These are phyloP conservation scores for Russula virescens DNA, from an alignment of 768 basidiomycete genomes.

Conservation along the genomic window DNA sequence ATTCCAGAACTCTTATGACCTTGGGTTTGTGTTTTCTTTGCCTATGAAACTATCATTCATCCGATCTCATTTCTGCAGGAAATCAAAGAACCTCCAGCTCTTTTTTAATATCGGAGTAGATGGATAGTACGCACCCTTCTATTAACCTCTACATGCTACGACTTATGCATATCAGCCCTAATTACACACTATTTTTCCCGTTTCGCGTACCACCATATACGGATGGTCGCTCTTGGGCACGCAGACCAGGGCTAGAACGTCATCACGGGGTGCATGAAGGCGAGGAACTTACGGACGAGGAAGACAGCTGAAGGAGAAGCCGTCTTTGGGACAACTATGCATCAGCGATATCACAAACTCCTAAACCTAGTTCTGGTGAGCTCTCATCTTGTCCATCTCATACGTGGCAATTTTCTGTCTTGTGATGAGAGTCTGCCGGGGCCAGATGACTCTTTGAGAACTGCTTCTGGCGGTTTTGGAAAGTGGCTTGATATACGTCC, in stretches of 20 bases:
- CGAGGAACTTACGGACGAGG: constrained; percentile 85
- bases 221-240: constrained; percentile 78
- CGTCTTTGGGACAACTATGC: not conserved
- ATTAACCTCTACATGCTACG: not conserved
- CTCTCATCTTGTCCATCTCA: constrained; percentile 17
- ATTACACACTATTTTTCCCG: constrained; percentile 77
- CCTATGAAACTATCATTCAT: not conserved
- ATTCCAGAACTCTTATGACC: constrained; percentile 89
- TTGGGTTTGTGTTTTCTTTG: constrained; percentile 50
- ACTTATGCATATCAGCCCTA: constrained; percentile 44
- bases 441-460: constrained; percentile 74
- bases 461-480: constrained; percentile 23
- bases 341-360: not conserved
- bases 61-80: constrained; percentile 31
- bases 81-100: constrained; percentile 61
- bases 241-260: constrained; percentile 54
- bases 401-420: constrained; percentile 6
- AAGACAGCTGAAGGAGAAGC: constrained; percentile 35
- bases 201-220: constrained; percentile 74
- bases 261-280: constrained; percentile 62
- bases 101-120: constrained; percentile 83
- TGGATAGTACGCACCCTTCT: constrained; percentile 63
- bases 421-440: constrained; percentile 72
- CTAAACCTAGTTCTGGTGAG: constrained; percentile 7
- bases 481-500: constrained; percentile 57